These are phyloP conservation scores for Aplosporella prunicola DNA, from an alignment of 2,329 filamentous ascomycete genomes.

Conservation along the genomic window DNA sequence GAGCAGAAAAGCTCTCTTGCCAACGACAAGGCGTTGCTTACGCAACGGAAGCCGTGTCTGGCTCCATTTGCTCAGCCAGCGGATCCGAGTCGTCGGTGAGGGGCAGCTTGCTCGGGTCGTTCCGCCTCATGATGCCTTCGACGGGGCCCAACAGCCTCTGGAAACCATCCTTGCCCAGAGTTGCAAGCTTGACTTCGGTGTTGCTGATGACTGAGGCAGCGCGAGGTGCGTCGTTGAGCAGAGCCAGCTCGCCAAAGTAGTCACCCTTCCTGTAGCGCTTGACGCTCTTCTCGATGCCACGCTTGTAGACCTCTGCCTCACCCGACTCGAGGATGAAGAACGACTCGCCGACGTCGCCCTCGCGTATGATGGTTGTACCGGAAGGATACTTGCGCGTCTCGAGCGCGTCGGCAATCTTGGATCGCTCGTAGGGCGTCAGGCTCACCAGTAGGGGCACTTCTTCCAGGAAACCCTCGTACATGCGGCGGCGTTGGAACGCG, in stretches of 20 bases:
- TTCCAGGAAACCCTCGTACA: slow-evolving; percentile 95
- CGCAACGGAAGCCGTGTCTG: too few relatives aligned
- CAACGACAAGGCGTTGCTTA: too few relatives aligned
- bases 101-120: slow-evolving; percentile 41
- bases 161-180: slow-evolving; percentile 87
- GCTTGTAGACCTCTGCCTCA: slow-evolving; percentile 77
- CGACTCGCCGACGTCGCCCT: slow-evolving; percentile 83
- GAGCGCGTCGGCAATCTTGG: slow-evolving; percentile 93
- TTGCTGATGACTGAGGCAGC: slow-evolving; percentile 79
- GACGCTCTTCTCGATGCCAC: slow-evolving; percentile 59
- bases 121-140: slow-evolving; percentile 86
- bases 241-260: slow-evolving; percentile 91
- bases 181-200: slow-evolving; percentile 86
- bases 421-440: slow-evolving; percentile 84
- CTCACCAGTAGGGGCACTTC: slow-evolving; percentile 78
- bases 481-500: slow-evolving; percentile 86
- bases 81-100: slow-evolving; percentile 45
- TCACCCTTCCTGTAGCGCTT: slow-evolving; percentile 83
- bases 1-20: too few relatives aligned
- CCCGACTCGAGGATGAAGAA: slow-evolving; percentile 89
- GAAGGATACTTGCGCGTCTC: slow-evolving; percentile 79
- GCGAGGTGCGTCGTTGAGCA: slow-evolving; percentile 87
- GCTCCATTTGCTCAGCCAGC: slow-evolving; percentile 31
- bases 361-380: slow-evolving; percentile 75
- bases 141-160: slow-evolving; percentile 87